These are phyloP conservation scores for Trichosporon ovoides DNA, from an alignment of 1,284 basidiomycete genomes.

Conservation along the genomic window DNA sequence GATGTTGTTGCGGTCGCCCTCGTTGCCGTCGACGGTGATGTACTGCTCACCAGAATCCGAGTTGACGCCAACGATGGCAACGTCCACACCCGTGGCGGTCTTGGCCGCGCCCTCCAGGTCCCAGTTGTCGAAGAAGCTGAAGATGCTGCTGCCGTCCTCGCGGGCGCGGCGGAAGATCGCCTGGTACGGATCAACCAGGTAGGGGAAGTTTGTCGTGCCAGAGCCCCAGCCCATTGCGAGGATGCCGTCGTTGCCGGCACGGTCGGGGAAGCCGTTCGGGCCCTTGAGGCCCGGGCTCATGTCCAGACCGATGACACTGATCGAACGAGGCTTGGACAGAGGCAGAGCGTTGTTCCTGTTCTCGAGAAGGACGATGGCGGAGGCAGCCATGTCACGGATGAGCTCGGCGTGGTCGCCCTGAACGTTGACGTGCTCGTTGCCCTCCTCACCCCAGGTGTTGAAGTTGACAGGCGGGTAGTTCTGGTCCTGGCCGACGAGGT, in stretches of 20 bases:
- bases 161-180: conserved; percentile 60
- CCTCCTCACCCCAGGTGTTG: conserved; percentile 16
- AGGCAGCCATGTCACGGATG: conserved; percentile 24
- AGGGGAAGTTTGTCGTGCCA: conserved; percentile 54
- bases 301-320: conserved; percentile 64
- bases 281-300: conserved; percentile 64
- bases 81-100: conserved; percentile 56
- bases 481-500: conserved; percentile 32
- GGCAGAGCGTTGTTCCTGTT: conserved; percentile 60
- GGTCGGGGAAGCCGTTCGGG: conserved; percentile 66
- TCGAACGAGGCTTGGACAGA: conserved; percentile 53
- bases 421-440: conserved; percentile 62
- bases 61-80: conserved; percentile 62
- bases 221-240: conserved; percentile 80
- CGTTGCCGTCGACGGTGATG: conserved; percentile 63
- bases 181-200: conserved; percentile 57
- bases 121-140: conserved; percentile 60
- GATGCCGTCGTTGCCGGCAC: conserved; percentile 53
- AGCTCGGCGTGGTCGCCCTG: conserved; percentile 63
- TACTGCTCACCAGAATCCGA: conserved; percentile 70
- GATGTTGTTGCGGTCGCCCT: conserved; percentile 66
- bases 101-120: conserved; percentile 54
- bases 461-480: conserved; percentile 22
- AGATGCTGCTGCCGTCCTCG: conserved; percentile 55
- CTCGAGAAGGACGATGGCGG: conserved; percentile 65